Evolutionary conservation across 129 eudicot species (phyloP).

Genomic region (Rutidosis leptorrhynchoides): DNA sequence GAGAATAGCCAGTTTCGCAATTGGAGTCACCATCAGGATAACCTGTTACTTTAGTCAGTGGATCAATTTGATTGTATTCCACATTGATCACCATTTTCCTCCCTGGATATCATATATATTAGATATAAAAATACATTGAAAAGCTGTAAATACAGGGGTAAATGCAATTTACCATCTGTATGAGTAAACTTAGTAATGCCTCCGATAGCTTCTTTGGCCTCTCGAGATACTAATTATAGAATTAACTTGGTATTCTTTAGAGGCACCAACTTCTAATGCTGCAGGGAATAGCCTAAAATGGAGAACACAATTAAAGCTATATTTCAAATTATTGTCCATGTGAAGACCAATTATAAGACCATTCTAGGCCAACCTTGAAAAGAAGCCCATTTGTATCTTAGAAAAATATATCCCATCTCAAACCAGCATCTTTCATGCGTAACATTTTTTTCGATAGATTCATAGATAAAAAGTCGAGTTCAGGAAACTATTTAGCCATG

Average conservation of each 20-base stretch:
- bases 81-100: conserved; percentile 97
- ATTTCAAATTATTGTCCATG: conserved; percentile 4
- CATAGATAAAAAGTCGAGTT: not conserved
- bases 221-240: conserved; percentile 89
- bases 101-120: conserved; percentile 42
- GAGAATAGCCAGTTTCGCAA: no score
- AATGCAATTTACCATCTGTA: conserved; percentile 61
- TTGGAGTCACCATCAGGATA: conserved; percentile 91
- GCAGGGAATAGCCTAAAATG: conserved; percentile 78
- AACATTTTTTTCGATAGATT: conserved; percentile 4
- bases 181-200: conserved; percentile 90
- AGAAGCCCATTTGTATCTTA: no score
- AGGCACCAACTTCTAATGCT: conserved; percentile 82
- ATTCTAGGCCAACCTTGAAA: no score
- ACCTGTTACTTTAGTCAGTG: conserved; percentile 84
- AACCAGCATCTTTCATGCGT: no score
- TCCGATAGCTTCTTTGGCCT: no score
- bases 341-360: not conserved
- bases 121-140: not conserved
- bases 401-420: no score
- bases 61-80: conserved; percentile 98
- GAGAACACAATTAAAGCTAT: conserved; percentile 6
- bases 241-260: conserved; percentile 81
- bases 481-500: no score
- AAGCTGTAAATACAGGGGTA: not conserved